Base-by-base conservation (phyloP, 768 basidiomycete genomes). In the Mycena maculata region DNA sequence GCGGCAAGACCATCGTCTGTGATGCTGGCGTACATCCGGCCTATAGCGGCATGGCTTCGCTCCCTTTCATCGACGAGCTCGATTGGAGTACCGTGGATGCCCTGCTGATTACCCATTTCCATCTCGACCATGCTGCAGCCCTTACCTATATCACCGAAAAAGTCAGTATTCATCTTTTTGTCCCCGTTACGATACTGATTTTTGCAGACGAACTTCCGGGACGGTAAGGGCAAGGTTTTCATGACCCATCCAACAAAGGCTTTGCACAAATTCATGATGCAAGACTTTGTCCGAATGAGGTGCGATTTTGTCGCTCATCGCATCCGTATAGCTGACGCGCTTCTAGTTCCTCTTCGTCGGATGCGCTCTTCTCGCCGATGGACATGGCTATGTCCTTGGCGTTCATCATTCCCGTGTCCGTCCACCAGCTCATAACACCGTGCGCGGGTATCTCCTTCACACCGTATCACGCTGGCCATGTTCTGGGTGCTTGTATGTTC, bases 241-340 rank as follows among this genome's bases (percentile, higher is more conserved):
- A 99, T 99, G 98, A 99, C 98, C 1, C 96, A 98, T 80, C 96
- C 98, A 1, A 99, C 98, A 18, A 99, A 99, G 79, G 98, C 96
- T 9, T 88, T 99, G 50, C 97, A 98, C 82, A 96, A 97, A 70
- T 95, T 97, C 78, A 97, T 99, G 87, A 99, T 99, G 97, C 95
- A 98, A 78, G 98, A 99, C 76, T 98, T 93, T 77, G 94, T 99
- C 66, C 91, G 96, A 28, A 96, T 94, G 89, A 90, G 95, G 97
- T 95, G 33, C 13, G 33, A 7, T 36, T 36, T 36, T 36, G 6
- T 2, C 25, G 5, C 31, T 30, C 7, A 15, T 36, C 12, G 9
- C 12, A 52, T 54, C n/a, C 88, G 80, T 2, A 25, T 7, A n/a
- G 27, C 50, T 67, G 22, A 20, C 33, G 56, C 39, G 12, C 3